Evolutionary conservation across 2,329 filamentous ascomycete genomes (phyloP).

Genomic region (Arachnomyces sp.): DNA sequence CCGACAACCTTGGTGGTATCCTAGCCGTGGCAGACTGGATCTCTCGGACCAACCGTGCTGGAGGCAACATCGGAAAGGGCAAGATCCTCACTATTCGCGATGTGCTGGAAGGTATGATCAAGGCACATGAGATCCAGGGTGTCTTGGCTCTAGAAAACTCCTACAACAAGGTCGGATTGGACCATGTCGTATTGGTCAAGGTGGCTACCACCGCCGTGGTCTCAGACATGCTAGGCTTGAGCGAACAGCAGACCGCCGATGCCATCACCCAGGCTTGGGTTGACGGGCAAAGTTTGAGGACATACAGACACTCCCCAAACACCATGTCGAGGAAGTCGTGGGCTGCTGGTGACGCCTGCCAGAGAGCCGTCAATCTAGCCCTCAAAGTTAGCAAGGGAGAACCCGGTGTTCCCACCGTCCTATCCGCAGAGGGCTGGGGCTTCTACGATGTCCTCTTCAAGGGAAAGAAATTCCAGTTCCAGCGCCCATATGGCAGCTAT

Average conservation of each 20-base stretch:
- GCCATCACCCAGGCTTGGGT: constrained; percentile 97
- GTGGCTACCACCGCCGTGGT: constrained; percentile 91
- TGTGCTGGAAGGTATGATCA: constrained; percentile 95
- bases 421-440: constrained; percentile 89
- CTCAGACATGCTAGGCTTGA: constrained; percentile 87
- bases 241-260: constrained; percentile 84
- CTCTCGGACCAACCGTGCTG: constrained; percentile 84
- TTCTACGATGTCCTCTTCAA: constrained; percentile 99
- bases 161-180: constrained; percentile 95
- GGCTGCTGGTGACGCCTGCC: constrained; percentile 96
- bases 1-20: constrained; percentile 95
- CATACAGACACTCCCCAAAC: constrained; percentile 95
- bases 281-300: constrained; percentile 90
- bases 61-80: constrained; percentile 61
- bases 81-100: constrained; percentile 85
- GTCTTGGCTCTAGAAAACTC: constrained; percentile 95
- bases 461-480: constrained; percentile 92
- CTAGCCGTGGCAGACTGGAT: constrained; percentile 96
- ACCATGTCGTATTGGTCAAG: constrained; percentile 98
- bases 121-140: constrained; percentile 98
- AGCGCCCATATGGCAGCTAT: constrained; percentile 92
- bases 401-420: constrained; percentile 80
- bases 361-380: constrained; percentile 84
- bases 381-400: constrained; percentile 90
- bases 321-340: constrained; percentile 99